phyloP scores from a whole-genome alignment of 1,284 basidiomycete genomes.

The Cutaneotrichosporon sp. region DNA sequence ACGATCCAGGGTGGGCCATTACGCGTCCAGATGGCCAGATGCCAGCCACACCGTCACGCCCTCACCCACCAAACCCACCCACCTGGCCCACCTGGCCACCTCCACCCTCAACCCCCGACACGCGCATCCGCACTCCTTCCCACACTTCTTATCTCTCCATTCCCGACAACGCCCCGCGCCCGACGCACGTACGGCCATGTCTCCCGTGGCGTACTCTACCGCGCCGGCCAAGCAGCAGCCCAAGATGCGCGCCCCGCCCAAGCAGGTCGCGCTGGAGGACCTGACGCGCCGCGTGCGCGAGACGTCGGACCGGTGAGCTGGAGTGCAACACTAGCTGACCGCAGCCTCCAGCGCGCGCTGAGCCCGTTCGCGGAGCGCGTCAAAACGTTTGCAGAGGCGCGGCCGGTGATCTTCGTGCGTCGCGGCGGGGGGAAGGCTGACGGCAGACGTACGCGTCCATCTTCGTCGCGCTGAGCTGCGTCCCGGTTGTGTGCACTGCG shows the following conservation, averaged over 20 bases:
- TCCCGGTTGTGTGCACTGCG: constrained; percentile 38
- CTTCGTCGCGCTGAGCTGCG: constrained; percentile 35
- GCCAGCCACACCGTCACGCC: too few relatives aligned
- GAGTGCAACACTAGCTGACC: neutral
- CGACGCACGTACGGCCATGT: neutral
- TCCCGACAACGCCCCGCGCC: neutral
- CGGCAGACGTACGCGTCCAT: constrained; percentile 43
- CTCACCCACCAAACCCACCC: neutral
- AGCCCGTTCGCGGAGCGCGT: constrained; percentile 38
- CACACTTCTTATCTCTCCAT: neutral
- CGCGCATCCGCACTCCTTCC: neutral
- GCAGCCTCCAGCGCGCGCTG: constrained; percentile 36
- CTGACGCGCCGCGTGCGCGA: constrained; percentile 29
- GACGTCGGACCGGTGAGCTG: constrained; percentile 41
- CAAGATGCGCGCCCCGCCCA: neutral
- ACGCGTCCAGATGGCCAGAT: too few relatives aligned
- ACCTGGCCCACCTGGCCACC: too few relatives aligned
- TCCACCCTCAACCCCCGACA: neutral
- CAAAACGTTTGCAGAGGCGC: constrained; percentile 36
- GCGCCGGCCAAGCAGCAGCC: neutral
- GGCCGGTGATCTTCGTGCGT: constrained; percentile 45
- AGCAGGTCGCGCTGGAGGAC: constrained; percentile 16
- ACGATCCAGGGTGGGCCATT: too few relatives aligned
- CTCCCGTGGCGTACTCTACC: constrained; percentile 8
- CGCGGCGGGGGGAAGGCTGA: neutral